Conservation (phyloP, 192 early-diverging fungal genomes). For the Backusella psychrophila region DNA sequence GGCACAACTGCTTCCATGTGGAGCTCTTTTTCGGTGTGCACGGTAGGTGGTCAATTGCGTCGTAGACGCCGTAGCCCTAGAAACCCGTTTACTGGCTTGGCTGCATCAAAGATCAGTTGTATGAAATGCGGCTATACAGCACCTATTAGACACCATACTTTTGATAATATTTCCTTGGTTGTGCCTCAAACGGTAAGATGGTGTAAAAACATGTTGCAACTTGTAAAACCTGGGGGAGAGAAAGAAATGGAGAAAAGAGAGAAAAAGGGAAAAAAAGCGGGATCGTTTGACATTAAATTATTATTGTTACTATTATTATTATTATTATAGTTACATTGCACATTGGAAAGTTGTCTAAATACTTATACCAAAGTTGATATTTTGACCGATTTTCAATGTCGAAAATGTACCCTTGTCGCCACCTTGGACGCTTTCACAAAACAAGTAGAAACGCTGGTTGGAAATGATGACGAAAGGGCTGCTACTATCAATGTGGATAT, state of each 20-base stretch:
- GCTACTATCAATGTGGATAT: slow-evolving; percentile 32
- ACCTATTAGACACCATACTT: slow-evolving; percentile 70
- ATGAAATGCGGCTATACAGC: slow-evolving; percentile 71
- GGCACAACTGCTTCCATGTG: slow-evolving; percentile 40
- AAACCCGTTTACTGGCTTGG: slow-evolving; percentile 59
- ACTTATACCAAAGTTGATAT: slow-evolving; percentile 65
- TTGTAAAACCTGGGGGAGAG: not conserved
- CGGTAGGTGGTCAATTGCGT: slow-evolving; percentile 29
- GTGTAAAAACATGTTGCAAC: too few relatives aligned
- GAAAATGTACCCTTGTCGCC: slow-evolving; percentile 53
- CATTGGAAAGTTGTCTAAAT: slow-evolving; percentile 61
- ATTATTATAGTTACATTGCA: slow-evolving; percentile 51
- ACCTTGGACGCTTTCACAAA: slow-evolving; percentile 41
- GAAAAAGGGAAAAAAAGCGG: not conserved
- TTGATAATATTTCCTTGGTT: slow-evolving; percentile 68
- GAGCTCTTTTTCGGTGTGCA: slow-evolving; percentile 40
- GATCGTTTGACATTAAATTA: not conserved
- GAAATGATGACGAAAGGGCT: slow-evolving; percentile 13
- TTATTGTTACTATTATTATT: not conserved
- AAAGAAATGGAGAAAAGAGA: slow-evolving; percentile 18
- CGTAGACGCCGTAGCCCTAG: slow-evolving; percentile 35
- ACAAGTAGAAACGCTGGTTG: slow-evolving; percentile 16
- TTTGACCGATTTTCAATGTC: slow-evolving; percentile 66
- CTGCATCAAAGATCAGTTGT: slow-evolving; percentile 69
- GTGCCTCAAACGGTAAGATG: slow-evolving; percentile 47